These are phyloP conservation scores for Gossypium aridum DNA, from an alignment of 441 rosid species.

Conservation along the genomic window DNA sequence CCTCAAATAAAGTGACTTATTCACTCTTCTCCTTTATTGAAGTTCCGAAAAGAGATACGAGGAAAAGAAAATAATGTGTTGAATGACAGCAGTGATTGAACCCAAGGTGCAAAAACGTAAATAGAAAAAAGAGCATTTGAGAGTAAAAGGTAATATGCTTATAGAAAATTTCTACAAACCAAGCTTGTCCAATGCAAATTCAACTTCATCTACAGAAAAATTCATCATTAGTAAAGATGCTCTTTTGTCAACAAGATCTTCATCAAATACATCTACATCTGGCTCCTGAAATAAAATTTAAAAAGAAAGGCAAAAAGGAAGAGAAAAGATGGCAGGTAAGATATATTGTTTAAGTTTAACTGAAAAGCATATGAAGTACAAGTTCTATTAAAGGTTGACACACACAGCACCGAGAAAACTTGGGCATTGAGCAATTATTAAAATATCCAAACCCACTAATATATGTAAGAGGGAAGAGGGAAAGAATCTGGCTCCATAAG, in stretches of 20 bases:
- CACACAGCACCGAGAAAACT: background rate
- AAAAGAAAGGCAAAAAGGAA: background rate
- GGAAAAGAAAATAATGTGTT: background rate
- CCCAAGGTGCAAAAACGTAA: background rate
- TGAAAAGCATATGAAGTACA: background rate
- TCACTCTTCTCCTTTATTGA: background rate
- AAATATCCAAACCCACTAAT: background rate
- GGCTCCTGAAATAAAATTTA: conserved; percentile 44
- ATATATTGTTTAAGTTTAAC: background rate
- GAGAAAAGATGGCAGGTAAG: background rate
- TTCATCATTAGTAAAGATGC: conserved; percentile 62
- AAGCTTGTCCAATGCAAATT: conserved; percentile 67
- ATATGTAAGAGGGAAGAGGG: background rate
- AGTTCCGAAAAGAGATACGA: background rate
- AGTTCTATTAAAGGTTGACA: background rate
- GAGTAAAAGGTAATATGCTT: background rate
- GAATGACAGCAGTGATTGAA: background rate
- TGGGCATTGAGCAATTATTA: background rate
- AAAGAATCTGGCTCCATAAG: background rate
- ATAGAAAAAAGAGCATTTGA: background rate
- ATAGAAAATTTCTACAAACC: conserved; percentile 34
- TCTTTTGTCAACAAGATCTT: conserved; percentile 39
- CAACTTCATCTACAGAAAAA: conserved; percentile 56
- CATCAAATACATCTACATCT: conserved; percentile 42
- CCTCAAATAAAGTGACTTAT: background rate